Base-by-base conservation (phyloP, 148 eudicot species). In the Cornus suecica region DNA sequence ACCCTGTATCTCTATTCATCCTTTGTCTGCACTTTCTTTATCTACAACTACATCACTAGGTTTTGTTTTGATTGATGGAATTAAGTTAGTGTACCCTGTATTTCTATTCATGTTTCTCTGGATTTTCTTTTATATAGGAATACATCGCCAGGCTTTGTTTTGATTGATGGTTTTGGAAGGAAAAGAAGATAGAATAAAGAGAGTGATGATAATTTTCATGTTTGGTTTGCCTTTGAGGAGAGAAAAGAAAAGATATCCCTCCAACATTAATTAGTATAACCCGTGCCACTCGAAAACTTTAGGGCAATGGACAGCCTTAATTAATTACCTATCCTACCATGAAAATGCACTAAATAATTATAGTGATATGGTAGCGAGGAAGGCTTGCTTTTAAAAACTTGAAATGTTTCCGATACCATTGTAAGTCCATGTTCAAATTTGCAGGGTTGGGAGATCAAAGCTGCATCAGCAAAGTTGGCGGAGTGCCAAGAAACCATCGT, bases 371-470 rank as follows among this genome's bases (percentile, higher is more conserved):
- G 5, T 52, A 52, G 20, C 2, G 22, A 52, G 58, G 58, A 52
- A 52, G 58, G 58, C 20, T 20, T 52, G 8, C 2, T 52, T 52
- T 14, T 52, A 20, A 2, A 14, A 52, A 52, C 2, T 52, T 20
- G 22, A 52, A 52, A 8, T 52, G 58, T 52, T 8, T 52, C 22
- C 0, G 42, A 37, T 52, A 52, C 58, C 58, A 52, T 52, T 1
- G 42, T 52, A 52, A 52, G 58, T 52, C 22, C 4, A 52, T 58
- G 62, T 58, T 62, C 26, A 56, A 70, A 70, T 65, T 72, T 79
- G 72, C 90, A 90, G 94, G 90, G 81, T 18, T 77, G 81, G 87
- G 91, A 90, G 81, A 85, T 89, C 65, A 77, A 79, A 42, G 71
- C 74, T 51, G 88, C 87, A 66, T 88, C 89, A 48, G 76, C 77